phyloP scores from a whole-genome alignment of 2,329 filamentous ascomycete genomes.

The Elsinoe ampelina region DNA sequence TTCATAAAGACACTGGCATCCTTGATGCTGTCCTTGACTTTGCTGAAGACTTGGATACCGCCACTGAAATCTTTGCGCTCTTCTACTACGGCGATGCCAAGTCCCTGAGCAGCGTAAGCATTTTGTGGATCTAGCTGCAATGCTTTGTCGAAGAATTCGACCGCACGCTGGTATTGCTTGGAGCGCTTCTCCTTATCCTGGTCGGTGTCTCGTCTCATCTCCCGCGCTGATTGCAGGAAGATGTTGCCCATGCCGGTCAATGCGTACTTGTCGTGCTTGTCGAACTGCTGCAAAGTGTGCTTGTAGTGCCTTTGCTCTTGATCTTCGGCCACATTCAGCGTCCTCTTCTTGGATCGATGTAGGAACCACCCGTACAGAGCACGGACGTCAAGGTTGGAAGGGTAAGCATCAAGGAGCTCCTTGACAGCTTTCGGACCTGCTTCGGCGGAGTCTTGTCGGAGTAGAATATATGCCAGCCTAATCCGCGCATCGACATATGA shows the following conservation, averaged over 20 bases:
- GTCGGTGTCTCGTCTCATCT: conserved; percentile 88
- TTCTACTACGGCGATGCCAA: conserved; percentile 88
- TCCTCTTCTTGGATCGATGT: conserved; percentile 76
- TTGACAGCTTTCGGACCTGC: conserved; percentile 79
- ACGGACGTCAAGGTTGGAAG: conserved; percentile 80
- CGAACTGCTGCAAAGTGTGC: conserved; percentile 83
- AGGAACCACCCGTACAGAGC: conserved; percentile 94
- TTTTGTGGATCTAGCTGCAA: conserved; percentile 91
- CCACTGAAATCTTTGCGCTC: conserved; percentile 82
- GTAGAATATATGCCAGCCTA: conserved; percentile 79
- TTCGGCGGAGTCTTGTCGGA: conserved; percentile 70
- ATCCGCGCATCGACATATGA: conserved; percentile 91
- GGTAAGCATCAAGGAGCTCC: conserved; percentile 75
- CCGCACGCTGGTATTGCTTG: conserved; percentile 78
- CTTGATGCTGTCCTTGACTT: conserved; percentile 80
- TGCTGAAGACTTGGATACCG: conserved; percentile 79
- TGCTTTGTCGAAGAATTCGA: conserved; percentile 98
- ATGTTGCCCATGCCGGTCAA: conserved; percentile 96
- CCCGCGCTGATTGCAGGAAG: conserved; percentile 76
- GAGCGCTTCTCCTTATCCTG: conserved; percentile 83
- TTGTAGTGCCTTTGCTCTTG: conserved; percentile 91
- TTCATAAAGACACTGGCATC: conserved; percentile 87
- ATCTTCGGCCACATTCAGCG: conserved; percentile 74
- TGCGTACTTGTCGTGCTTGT: conserved; percentile 97
- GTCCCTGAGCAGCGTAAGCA: conserved; percentile 89